A percentile compares a stretch with the other conserved stretches of the same genome.
Conservation (phyloP, 345 rosid genomes). For the Populus pruinosa region DNA sequence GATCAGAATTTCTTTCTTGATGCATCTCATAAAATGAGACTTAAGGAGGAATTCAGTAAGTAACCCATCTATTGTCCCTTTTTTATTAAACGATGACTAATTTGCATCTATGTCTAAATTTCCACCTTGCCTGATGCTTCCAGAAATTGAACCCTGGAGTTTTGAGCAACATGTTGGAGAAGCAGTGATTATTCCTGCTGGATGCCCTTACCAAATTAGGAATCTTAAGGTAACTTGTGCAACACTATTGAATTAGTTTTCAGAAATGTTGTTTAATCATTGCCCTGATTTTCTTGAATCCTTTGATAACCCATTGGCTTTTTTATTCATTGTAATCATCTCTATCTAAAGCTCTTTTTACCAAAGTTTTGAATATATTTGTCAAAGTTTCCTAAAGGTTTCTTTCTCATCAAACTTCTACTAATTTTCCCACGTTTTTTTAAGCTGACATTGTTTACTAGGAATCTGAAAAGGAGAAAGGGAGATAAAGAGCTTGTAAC, state of each 20-base stretch:
- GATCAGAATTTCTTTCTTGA: slow-evolving; percentile 87
- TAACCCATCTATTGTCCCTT: slow-evolving; percentile 2
- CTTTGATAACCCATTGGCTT: neutral
- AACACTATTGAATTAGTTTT: neutral
- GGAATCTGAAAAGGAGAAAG: neutral
- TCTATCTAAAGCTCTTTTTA: neutral
- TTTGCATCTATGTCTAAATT: neutral
- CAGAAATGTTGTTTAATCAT: neutral
- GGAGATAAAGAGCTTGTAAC: neutral
- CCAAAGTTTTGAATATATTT: neutral
- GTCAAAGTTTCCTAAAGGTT: neutral
- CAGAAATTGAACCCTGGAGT: slow-evolving; percentile 93
- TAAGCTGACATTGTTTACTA: neutral
- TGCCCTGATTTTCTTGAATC: neutral
- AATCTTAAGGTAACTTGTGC: slow-evolving; percentile 58
- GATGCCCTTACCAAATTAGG: slow-evolving; percentile 89
- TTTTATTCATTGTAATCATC: neutral
- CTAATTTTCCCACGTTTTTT: neutral
- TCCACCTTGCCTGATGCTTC: slow-evolving; percentile 10
- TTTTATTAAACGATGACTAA: neutral
- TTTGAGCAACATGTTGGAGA: slow-evolving; percentile 92
- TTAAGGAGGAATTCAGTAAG: slow-evolving; percentile 86
- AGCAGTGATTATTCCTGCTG: slow-evolving; percentile 88
- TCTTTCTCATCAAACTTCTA: neutral
- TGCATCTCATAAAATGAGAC: slow-evolving; percentile 63